Evolutionary conservation across 2,329 filamentous ascomycete genomes (phyloP).

Genomic region (Colletotrichum gloeosporioides): DNA sequence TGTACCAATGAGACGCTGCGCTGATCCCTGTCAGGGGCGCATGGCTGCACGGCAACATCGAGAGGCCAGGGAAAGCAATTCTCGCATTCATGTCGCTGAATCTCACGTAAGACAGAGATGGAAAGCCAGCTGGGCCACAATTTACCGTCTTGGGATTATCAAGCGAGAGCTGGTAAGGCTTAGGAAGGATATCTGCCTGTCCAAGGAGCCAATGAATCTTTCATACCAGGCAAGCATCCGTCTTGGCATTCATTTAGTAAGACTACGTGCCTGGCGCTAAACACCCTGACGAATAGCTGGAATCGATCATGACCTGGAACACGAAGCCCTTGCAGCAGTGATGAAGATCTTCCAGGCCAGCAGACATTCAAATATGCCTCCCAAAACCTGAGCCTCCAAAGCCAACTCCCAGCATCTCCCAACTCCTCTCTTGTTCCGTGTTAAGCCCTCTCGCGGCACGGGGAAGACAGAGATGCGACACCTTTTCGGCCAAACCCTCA

Average conservation of each 20-base stretch:
- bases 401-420: too few relatives aligned
- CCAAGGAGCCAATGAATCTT: background rate
- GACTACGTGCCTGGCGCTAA: background rate
- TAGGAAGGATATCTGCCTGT: rapidly evolving
- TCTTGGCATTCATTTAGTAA: background rate
- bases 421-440: too few relatives aligned
- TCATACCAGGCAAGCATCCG: background rate
- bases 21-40: background rate
- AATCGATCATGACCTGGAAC: background rate
- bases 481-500: background rate
- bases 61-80: background rate
- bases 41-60: background rate
- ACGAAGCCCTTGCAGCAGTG: background rate
- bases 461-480: background rate
- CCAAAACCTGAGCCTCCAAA: background rate
- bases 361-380: rapidly evolving
- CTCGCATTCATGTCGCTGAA: background rate
- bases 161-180: background rate
- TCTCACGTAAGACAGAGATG: background rate
- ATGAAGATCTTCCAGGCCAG: rapidly evolving
- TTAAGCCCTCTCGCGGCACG: background rate
- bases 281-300: background rate
- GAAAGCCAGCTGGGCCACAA: background rate
- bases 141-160: background rate
- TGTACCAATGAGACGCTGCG: background rate